Conservation (phyloP, 2,329 filamentous ascomycete genomes). For the Xylariales sp. region DNA sequence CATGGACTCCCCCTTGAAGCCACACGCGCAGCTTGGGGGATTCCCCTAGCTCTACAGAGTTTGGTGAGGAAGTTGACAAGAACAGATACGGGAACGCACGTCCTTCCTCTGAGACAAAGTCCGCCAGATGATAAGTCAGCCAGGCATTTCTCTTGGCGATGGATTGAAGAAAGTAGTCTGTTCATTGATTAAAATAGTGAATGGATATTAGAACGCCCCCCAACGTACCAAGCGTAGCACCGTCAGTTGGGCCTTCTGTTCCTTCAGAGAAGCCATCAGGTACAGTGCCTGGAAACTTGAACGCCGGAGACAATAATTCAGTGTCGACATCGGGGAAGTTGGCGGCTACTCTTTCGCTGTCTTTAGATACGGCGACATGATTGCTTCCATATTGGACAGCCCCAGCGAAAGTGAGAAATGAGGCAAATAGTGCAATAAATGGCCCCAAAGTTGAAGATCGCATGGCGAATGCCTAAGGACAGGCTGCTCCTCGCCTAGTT, state of each 20-base stretch:
- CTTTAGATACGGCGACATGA: constrained; percentile 19
- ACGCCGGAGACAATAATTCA: constrained; percentile 24
- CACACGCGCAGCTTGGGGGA: constrained; percentile 21
- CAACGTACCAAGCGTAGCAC: constrained; percentile 23
- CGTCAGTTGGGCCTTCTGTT: constrained; percentile 25
- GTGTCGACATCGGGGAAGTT: constrained; percentile 27
- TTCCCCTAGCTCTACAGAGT: neutral
- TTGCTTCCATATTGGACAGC: constrained; percentile 20
- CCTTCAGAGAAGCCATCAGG: constrained; percentile 22
- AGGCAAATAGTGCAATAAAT: neutral
- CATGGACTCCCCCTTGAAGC: constrained; percentile 23
- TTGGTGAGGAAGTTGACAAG: constrained; percentile 13
- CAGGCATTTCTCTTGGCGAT: constrained; percentile 24
- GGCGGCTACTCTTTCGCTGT: constrained; percentile 22
- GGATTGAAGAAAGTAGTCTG: constrained; percentile 23
- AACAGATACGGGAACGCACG: constrained; percentile 21
- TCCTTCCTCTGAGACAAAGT: constrained; percentile 26
- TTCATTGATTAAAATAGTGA: neutral
- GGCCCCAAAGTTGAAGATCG: too few species aligned
- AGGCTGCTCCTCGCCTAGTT: too few species aligned
- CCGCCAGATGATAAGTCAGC: constrained; percentile 21
- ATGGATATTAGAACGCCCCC: neutral
- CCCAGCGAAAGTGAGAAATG: neutral
- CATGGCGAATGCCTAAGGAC: too few species aligned
- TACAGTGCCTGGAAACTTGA: constrained; percentile 18